Percentiles rank a stretch among this genome's conserved stretches.
These are phyloP conservation scores for Kurtzmaniella quercitrusa DNA, from an alignment of 1,139 yeast species.

Conservation along the genomic window DNA sequence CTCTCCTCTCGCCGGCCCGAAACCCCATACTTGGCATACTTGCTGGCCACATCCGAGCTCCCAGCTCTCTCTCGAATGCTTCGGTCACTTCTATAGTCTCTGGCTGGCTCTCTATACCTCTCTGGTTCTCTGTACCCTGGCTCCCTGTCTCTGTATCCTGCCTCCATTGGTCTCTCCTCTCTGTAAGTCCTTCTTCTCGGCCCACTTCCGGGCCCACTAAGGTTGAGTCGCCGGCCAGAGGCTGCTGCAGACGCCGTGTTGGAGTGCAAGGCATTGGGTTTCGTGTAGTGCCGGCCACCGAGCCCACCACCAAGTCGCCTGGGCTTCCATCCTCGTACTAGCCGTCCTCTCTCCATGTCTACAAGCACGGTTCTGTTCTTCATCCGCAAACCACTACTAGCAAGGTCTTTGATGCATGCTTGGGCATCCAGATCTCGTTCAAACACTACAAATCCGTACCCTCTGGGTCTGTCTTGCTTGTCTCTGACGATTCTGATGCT, in stretches of 20 bases:
- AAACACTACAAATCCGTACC: conserved; percentile 83
- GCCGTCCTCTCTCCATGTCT: conserved; percentile 81
- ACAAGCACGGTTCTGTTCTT: conserved; percentile 53
- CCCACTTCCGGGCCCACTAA: neutral
- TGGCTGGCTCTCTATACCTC: neutral
- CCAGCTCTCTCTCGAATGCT: neutral
- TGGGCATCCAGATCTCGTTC: conserved; percentile 56
- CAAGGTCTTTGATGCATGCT: conserved; percentile 53
- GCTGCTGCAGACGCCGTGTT: conserved; percentile 51
- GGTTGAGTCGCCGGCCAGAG: conserved; percentile 24
- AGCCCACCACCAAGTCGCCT: conserved; percentile 65
- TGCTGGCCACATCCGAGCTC: conserved; percentile 10
- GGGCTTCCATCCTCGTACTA: conserved; percentile 77
- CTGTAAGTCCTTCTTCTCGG: neutral
- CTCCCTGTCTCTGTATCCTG: neutral
- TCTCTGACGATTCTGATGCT: conserved; percentile 65
- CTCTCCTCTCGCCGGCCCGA: conserved; percentile 12
- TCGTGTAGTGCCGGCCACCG: conserved; percentile 55
- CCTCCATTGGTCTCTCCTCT: neutral
- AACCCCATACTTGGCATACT: conserved; percentile 26
- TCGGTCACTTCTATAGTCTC: neutral
- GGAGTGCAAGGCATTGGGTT: conserved; percentile 35
- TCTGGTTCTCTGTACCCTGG: no score
- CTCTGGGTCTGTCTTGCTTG: conserved; percentile 41
- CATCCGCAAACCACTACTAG: conserved; percentile 46